Base-by-base conservation (phyloP, 1,284 basidiomycete genomes). In the Schizophyllum amplum region DNA sequence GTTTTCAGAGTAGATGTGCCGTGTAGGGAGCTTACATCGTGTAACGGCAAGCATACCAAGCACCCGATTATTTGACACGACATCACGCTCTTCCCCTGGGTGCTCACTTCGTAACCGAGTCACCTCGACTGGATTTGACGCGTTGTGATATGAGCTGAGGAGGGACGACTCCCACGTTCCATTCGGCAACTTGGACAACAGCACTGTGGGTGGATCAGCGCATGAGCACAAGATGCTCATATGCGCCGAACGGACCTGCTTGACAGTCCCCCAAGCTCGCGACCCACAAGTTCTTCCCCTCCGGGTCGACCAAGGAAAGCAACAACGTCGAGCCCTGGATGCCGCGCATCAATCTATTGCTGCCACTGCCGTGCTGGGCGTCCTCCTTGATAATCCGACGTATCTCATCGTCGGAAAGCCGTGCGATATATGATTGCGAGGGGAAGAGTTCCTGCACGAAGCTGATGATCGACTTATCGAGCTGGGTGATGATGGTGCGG, bases 221-320 rank as follows among this genome's bases (percentile, higher is more conserved):
- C 52, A 23, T n/a, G n/a, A n/a, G 33, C 11, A 17, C 33, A 42
- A n/a, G 33, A 52, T 17, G 9, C 1, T 24, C 47, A 20, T n/a
- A n/a, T 3, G 47, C 46, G 4, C 24, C 11, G 33, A 47, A 64
- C 64, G 42, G 54, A 72, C 72, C 66, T 7, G 70, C 72, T 57
- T 70, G 68, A 60, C 71, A 74, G 62, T 74, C 72, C 17, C 72
- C 72, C 27, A 73, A 61, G 55, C 69, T 72, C 1, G 71, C 72
- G 1, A 72, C 67, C 71, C 72, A 74, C 6, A 74, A 55, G 54
- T 71, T 67, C 42, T 69, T 64, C 25, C 61, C 56, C 4, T 51
- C 21, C 0, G 71, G 66, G 53, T 71, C 67, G 6, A 73, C 62
- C 9, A 75, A 64, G 5, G 69, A 63, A 20, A 73, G 55, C 9